Evolutionary conservation across 2,329 filamentous ascomycete species (phyloP), one percentile per base, ranked within the genome.

Genomic region (Aureobasidium sp.): DNA sequence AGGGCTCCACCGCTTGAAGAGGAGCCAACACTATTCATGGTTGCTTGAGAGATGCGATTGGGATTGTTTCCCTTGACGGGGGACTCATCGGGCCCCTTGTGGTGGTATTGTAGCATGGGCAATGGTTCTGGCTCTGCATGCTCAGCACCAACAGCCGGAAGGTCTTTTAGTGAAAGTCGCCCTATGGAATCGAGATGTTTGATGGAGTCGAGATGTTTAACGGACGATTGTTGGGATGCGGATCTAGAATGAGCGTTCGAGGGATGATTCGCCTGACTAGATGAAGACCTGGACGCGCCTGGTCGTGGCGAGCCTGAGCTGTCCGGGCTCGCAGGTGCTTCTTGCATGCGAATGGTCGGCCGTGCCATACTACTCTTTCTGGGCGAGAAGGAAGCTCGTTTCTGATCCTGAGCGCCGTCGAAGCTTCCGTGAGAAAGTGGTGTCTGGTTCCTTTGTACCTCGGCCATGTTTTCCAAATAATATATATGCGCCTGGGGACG

Each of bases 21-120:
- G 6, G 71, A 73, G 7, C 64, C 68, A 10, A 54, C 62, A 17
- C 70, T 72, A 27, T 64, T 64, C 2, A 66, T 62, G 0, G 70
- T 70, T 62, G 67, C 67, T 45, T 70, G 70, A 15, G 69, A 71
- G 4, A 62, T 63, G 27, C 69, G 65, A 37, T 71, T 65, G 25
- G n/a, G 37, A 47, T 61, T 63, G 35, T 62, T 54, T 49, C 64
- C 65, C 60, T 67, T 67, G 40, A 65, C 63, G 10, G 67, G 65
- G 15, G 65, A 66, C 23, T 75, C 74, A 23, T 76, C 73, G 2
- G 74, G 74, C 49, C 77, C 75, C 17, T 53, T 35, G 65, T 83
- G 79, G 61, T 78, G 75, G 64, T 81, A 83, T 46, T 79, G 75
- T 47, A 83, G 67, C 27, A 78, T 77, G 13, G 62, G 60, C 21